phyloP scores from a whole-genome alignment of 2,329 filamentous ascomycete species.

The Aspergillus clavatus region DNA sequence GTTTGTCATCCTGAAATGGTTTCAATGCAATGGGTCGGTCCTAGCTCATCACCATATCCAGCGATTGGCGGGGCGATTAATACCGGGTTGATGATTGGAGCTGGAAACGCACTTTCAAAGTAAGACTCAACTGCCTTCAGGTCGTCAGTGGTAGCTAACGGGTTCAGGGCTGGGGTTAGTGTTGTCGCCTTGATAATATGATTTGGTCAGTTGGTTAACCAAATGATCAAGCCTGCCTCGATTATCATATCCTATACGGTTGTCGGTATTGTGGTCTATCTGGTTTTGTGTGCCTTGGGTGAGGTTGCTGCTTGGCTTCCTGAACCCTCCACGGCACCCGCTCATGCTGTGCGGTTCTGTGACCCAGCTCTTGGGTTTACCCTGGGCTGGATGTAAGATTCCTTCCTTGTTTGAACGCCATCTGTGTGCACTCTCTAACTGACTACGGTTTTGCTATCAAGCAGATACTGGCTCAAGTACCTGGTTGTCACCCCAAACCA shows the following conservation, averaged over 20 bases:
- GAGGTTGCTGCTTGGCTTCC: constrained; percentile 81
- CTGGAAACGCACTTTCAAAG: constrained; percentile 25
- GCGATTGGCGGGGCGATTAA: constrained; percentile 30
- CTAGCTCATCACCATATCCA: constrained; percentile 10
- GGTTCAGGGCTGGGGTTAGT: constrained; percentile 26
- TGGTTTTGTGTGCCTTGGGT: constrained; percentile 72
- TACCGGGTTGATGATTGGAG: constrained; percentile 29
- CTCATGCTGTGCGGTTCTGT: constrained; percentile 71
- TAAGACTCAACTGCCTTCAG: constrained; percentile 11
- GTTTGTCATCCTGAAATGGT: constrained; percentile 8
- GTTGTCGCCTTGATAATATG: neutral
- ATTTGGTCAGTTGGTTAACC: neutral
- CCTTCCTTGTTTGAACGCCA: neutral
- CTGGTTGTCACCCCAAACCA: constrained; percentile 83
- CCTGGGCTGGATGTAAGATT: constrained; percentile 63
- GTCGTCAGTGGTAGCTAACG: constrained; percentile 2
- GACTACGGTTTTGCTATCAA: constrained; percentile 1
- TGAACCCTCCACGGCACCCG: constrained; percentile 68
- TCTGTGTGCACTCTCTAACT: constrained; percentile 4
- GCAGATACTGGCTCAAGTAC: constrained; percentile 62
- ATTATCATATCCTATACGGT: constrained; percentile 35
- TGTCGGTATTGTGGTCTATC: constrained; percentile 56
- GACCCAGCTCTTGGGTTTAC: constrained; percentile 76
- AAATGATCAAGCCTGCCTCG: constrained; percentile 26
- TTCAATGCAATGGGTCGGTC: neutral